Evolutionary conservation across 805 yeast genomes (phyloP).

Genomic region (Ogataea wickerhamii): DNA sequence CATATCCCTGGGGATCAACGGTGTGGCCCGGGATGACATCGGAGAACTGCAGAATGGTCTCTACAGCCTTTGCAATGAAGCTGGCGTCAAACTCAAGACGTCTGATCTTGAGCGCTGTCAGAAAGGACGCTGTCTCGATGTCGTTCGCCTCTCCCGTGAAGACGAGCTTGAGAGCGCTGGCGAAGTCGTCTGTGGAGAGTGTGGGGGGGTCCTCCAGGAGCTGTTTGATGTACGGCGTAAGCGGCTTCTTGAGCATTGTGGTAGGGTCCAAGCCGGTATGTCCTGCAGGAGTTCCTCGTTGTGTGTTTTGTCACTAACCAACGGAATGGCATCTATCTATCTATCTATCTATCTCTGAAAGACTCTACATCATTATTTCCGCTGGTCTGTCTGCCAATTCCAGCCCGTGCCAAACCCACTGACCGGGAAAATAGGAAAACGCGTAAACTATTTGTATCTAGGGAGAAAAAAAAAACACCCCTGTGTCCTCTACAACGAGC

Average conservation of each 20-base stretch:
- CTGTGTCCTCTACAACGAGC: no score
- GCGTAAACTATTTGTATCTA: no score
- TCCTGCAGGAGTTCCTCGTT: no score
- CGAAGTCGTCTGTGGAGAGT: constrained; percentile 61
- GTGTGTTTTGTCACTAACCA: no score
- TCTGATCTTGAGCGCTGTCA: constrained; percentile 69
- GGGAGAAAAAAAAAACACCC: no score
- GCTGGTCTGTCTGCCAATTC: no score
- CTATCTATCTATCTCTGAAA: no score
- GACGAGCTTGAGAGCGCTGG: constrained; percentile 57
- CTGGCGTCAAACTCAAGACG: constrained; percentile 80
- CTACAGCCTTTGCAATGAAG: constrained; percentile 82
- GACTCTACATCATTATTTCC: no score
- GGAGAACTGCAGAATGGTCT: constrained; percentile 65
- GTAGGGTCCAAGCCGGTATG: no score
- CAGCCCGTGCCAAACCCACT: no score
- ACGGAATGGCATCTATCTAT: no score
- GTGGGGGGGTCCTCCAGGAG: constrained; percentile 58
- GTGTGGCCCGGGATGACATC: constrained; percentile 44
- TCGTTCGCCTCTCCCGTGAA: constrained; percentile 60
- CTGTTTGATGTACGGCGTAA: constrained; percentile 61
- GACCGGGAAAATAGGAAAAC: no score
- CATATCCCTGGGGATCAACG: constrained; percentile 49
- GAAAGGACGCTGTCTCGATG: constrained; percentile 72
- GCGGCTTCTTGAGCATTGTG: constrained; percentile 23